Conservation (phyloP, 192 early-diverging fungal genomes). For the Dissophora ornata region DNA sequence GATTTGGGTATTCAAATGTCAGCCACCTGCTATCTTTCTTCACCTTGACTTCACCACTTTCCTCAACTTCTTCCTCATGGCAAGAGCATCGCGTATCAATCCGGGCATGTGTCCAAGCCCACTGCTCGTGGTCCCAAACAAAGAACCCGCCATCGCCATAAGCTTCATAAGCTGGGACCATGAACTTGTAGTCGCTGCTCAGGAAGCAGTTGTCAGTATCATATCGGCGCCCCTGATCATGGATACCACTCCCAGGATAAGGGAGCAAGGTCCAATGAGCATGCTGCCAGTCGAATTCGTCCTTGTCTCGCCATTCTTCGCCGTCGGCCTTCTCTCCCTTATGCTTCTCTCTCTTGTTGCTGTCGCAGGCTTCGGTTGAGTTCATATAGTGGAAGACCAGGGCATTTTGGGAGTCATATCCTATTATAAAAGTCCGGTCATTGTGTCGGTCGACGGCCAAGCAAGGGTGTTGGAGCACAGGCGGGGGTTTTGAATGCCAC, state of each 20-base stretch:
- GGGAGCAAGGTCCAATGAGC: constrained; percentile 44
- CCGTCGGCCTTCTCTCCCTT: constrained; percentile 10
- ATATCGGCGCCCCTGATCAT: constrained; percentile 20
- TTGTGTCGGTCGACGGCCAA: constrained; percentile 26
- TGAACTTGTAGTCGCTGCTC: constrained; percentile 28
- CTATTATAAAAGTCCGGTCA: constrained; percentile 42
- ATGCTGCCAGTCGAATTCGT: constrained; percentile 28
- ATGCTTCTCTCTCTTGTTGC: constrained; percentile 6
- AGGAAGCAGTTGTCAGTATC: constrained; percentile 45
- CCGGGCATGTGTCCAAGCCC: constrained; percentile 30
- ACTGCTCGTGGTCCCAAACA: constrained; percentile 34
- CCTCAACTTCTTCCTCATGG: constrained; percentile 35
- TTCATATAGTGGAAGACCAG: constrained; percentile 43
- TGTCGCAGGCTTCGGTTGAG: constrained; percentile 37
- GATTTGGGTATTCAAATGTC: constrained; percentile 32
- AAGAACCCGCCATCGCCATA: constrained; percentile 40
- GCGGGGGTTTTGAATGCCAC: constrained; percentile 39
- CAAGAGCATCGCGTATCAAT: constrained; percentile 29
- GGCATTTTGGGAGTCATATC: constrained; percentile 32
- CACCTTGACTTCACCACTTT: constrained; percentile 21
- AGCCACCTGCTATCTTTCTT: constrained; percentile 32
- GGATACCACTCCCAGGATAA: constrained; percentile 23
- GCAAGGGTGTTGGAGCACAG: constrained; percentile 30
- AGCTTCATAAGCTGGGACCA: constrained; percentile 30
- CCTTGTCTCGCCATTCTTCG: constrained; percentile 26